Evolutionary conservation across 2,329 filamentous ascomycete species (phyloP).

Genomic region (Claviceps citrina): DNA sequence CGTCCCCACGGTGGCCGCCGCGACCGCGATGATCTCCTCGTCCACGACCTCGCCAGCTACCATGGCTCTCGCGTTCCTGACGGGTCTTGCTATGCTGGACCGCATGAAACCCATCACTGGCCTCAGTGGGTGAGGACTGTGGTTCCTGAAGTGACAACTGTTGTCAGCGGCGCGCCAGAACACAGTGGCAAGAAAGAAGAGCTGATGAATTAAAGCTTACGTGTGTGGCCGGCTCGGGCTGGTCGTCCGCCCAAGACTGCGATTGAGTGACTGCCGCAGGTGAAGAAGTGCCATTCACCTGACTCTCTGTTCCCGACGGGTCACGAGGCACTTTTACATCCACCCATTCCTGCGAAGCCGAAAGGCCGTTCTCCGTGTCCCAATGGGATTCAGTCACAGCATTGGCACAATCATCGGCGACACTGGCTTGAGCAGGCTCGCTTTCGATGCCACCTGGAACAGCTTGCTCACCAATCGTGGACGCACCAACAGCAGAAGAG

Average conservation of each 20-base stretch:
- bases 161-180: neutral
- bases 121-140: conserved; percentile 25
- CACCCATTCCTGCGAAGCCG: conserved; percentile 55
- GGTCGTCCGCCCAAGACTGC: conserved; percentile 73
- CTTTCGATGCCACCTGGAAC: conserved; percentile 23
- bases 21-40: conserved; percentile 37
- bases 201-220: conserved; percentile 18
- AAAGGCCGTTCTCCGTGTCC: conserved; percentile 35
- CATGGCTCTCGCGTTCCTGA: conserved; percentile 35
- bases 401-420: conserved; percentile 39
- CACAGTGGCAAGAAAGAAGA: neutral
- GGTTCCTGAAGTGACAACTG: conserved; percentile 6
- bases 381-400: conserved; percentile 50
- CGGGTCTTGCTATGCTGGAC: conserved; percentile 47
- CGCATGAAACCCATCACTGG: conserved; percentile 56
- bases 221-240: conserved; percentile 37
- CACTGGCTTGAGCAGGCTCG: conserved; percentile 33
- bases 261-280: conserved; percentile 28
- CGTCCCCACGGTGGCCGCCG: conserved; percentile 33
- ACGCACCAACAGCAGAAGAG: conserved; percentile 20
- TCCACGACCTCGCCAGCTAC: conserved; percentile 25
- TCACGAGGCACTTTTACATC: conserved; percentile 53
- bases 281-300: conserved; percentile 44
- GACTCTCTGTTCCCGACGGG: conserved; percentile 57
- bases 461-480: conserved; percentile 27